Base-by-base conservation (phyloP, 108 stramenopile species). In the Parmales sp. region DNA sequence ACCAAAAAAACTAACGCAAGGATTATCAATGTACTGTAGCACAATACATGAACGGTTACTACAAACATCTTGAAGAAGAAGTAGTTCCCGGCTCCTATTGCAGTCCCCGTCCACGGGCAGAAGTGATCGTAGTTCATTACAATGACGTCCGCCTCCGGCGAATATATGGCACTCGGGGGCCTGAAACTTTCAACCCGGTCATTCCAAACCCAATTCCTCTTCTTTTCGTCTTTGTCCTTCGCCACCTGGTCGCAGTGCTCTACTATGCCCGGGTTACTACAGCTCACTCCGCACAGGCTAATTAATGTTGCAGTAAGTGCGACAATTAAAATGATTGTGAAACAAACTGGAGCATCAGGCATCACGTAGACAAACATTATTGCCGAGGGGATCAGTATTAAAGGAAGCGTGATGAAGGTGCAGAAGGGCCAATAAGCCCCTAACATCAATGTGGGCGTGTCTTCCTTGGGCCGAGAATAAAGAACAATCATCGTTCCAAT, bases 361-460 rank as follows among this genome's bases (percentile, higher is more conserved):
- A 92, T 77, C 36, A 90, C 70, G 64, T 89, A 89, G 68, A 84
- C 86, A 7, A 71, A 64, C 19, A 87, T 85, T 41, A 87, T 54
- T 13, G 66, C 80, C 18, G 82, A 77, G 49, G 87, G 54, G 3
- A 80, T 82, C 39, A 87, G 28, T 50, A 93, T 87, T 67, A 90
- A 65, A 9, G 89, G 89, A 11, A 89, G 69, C 1, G 92, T 93
- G 20, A 93, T 86, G 64, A 87, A 80, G 25, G 74, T 77, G 64
- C 92, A 93, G 77, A 93, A 93, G 0, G 92, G 89, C 92, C 92
- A 93, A 69, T 88, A 90, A 7, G 92, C 88, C 36, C 92, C 92
- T 63, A 88, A 88, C 20, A 89, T 75, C 7, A 93, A n/a, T n/a
- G n/a, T n/a, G n/a, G n/a, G n/a, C n/a, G n/a, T n/a, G n/a, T n/a